phyloP scores from a whole-genome alignment of 305 asterid species.

The Fraxinus sp. region DNA sequence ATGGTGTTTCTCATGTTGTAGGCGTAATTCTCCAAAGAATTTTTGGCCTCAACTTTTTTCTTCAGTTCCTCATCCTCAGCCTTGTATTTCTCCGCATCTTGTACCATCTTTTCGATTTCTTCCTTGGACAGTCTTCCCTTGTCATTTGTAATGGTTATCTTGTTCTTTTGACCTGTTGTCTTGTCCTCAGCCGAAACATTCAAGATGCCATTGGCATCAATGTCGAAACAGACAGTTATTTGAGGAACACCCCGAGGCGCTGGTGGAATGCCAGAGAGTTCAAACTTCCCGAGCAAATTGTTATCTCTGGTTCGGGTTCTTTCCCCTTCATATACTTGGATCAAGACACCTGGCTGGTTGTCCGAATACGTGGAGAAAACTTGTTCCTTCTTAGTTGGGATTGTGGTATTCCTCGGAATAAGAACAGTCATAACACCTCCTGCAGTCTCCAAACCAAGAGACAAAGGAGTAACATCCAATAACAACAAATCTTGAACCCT shows the following conservation, averaged over 20 bases:
- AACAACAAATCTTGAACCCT: slow-evolving; percentile 38
- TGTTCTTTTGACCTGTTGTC: slow-evolving; percentile 40
- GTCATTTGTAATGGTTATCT: slow-evolving; percentile 37
- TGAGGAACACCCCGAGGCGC: slow-evolving; percentile 38
- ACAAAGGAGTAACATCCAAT: slow-evolving; percentile 31
- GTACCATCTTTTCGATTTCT: slow-evolving; percentile 43
- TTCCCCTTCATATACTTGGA: slow-evolving; percentile 39
- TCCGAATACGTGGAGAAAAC: slow-evolving; percentile 33
- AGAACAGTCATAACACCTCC: slow-evolving; percentile 40
- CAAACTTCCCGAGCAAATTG: slow-evolving; percentile 40
- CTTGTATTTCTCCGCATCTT: slow-evolving; percentile 42
- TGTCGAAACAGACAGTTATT: slow-evolving; percentile 39
- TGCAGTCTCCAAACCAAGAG: slow-evolving; percentile 36
- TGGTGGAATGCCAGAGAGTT: slow-evolving; percentile 36
- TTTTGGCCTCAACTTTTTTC: slow-evolving; percentile 39
- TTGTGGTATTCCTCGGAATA: slow-evolving; percentile 36
- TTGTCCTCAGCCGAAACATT: slow-evolving; percentile 43
- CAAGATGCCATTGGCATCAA: slow-evolving; percentile 40
- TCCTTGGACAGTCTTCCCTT: slow-evolving; percentile 41
- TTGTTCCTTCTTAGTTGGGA: slow-evolving; percentile 38
- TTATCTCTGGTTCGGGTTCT: slow-evolving; percentile 34
- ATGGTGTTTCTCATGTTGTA: slow-evolving; percentile 47
- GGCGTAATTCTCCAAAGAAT: slow-evolving; percentile 33
- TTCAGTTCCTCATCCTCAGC: slow-evolving; percentile 44
- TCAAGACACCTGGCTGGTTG: slow-evolving; percentile 34